A percentile compares a stretch with the other conserved stretches of the same genome.
Conservation (phyloP, 202 grass and related monocot species). For the Eragrostis tef region DNA sequence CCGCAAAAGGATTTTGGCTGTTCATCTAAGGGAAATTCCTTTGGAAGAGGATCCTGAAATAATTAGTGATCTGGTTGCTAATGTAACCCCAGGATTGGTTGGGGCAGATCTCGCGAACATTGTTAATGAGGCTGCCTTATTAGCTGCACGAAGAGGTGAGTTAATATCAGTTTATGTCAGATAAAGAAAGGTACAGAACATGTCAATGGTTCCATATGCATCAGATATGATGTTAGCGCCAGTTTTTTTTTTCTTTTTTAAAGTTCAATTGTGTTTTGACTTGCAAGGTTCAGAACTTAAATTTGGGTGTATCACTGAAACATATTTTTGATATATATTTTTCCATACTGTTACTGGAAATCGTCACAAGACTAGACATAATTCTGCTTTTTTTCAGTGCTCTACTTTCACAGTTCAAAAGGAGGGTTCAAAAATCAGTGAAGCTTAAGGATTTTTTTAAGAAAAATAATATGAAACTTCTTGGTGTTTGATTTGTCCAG, state of each 20-base stretch:
- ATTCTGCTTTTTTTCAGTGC: neutral
- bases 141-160: conserved; percentile 88
- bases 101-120: conserved; percentile 92
- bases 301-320: neutral
- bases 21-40: conserved; percentile 79
- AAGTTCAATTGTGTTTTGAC: neutral
- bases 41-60: conserved; percentile 76
- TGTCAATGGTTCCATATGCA: conserved; percentile 33
- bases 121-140: conserved; percentile 83
- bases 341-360: conserved; percentile 24
- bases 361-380: neutral
- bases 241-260: neutral
- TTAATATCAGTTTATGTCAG: conserved; percentile 36
- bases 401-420: conserved; percentile 17
- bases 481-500: conserved; percentile 52
- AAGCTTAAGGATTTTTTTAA: conserved; percentile 22
- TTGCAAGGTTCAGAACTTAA: conserved; percentile 24
- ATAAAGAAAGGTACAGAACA: conserved; percentile 4
- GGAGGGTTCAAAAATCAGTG: neutral
- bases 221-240: conserved; percentile 32
- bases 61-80: conserved; percentile 76
- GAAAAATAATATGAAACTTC: conserved; percentile 29
- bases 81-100: conserved; percentile 78
- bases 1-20: conserved; percentile 78
- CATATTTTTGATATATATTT: conserved; percentile 16